phyloP scores from a whole-genome alignment of 805 yeast species.

The Ogataea henricii region DNA sequence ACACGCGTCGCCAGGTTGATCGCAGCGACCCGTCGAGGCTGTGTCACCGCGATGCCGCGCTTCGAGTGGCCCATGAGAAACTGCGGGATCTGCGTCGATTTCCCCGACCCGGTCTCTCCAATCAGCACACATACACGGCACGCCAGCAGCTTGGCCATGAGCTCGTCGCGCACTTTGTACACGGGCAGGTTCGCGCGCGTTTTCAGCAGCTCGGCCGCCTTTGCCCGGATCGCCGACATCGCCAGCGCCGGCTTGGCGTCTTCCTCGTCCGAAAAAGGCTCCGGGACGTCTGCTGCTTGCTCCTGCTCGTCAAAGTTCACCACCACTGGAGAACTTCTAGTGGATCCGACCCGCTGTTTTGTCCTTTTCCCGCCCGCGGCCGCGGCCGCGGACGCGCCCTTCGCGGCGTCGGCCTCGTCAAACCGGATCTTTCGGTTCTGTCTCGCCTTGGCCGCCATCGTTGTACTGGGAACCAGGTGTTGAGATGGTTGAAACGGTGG shows the following conservation, averaged over 20 bases:
- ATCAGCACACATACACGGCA: conserved; percentile 78
- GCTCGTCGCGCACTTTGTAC: conserved; percentile 64
- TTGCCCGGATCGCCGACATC: conserved; percentile 36
- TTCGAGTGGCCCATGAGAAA: conserved; percentile 60
- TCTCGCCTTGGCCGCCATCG: conserved; percentile 6
- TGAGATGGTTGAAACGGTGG: not conserved
- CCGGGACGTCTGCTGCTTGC: conserved; percentile 1
- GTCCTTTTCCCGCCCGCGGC: not conserved
- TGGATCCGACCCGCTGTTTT: too few relatives aligned
- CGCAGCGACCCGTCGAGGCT: conserved; percentile 98
- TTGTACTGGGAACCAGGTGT: too few relatives aligned
- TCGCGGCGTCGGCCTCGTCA: not conserved
- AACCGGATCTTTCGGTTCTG: conserved; percentile 33
- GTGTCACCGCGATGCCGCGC: conserved; percentile 83
- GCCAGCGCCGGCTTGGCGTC: conserved; percentile 16
- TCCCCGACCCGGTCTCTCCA: conserved; percentile 95
- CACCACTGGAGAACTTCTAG: too few relatives aligned
- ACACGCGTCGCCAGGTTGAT: conserved; percentile 92
- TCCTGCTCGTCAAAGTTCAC: conserved; percentile 4
- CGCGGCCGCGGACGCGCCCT: too few relatives aligned
- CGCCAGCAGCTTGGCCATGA: conserved; percentile 52
- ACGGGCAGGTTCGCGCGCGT: conserved; percentile 71
- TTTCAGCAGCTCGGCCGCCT: conserved; percentile 46
- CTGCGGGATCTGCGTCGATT: conserved; percentile 96
- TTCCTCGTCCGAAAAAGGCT: conserved; percentile 19